A percentile compares a stretch with the other conserved stretches of the same genome.
phyloP scores from a whole-genome alignment of 2,329 filamentous ascomycete species.

The Helotiales sp. region DNA sequence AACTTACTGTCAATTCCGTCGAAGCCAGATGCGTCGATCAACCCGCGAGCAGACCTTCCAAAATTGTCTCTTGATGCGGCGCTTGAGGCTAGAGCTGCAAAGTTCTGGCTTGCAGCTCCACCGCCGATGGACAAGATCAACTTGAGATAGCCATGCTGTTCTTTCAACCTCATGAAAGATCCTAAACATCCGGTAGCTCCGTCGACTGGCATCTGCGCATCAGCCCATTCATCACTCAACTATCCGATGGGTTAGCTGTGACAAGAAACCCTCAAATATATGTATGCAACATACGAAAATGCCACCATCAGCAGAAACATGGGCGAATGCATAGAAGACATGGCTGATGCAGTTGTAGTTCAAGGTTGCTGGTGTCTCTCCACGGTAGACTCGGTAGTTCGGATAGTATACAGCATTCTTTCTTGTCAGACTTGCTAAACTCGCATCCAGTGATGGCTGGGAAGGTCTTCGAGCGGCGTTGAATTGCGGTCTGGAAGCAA shows the following conservation, averaged over 20 bases:
- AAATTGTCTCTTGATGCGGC: conserved; percentile 69
- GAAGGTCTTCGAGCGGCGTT: conserved; percentile 38
- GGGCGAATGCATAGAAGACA: conserved; percentile 84
- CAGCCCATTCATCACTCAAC: conserved; percentile 82
- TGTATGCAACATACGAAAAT: conserved; percentile 73
- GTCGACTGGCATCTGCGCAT: conserved; percentile 73
- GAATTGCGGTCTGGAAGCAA: conserved; percentile 33
- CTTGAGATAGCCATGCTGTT: conserved; percentile 70
- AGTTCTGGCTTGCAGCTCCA: conserved; percentile 66
- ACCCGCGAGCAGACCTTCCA: conserved; percentile 65
- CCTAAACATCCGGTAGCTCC: conserved; percentile 73
- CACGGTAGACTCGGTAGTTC: conserved; percentile 75
- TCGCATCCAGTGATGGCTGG: conserved; percentile 39
- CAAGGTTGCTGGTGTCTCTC: conserved; percentile 74
- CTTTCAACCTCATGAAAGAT: conserved; percentile 75
- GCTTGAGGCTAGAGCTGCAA: conserved; percentile 68
- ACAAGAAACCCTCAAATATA: background rate
- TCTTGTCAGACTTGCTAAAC: conserved; percentile 55
- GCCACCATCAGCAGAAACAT: conserved; percentile 71
- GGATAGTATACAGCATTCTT: conserved; percentile 85
- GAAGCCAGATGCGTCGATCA: conserved; percentile 73
- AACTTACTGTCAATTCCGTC: conserved; percentile 77
- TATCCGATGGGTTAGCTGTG: conserved; percentile 44
- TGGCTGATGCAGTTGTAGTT: conserved; percentile 80
- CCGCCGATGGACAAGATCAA: conserved; percentile 82